Percentiles rank a stretch among this genome's conserved stretches.
phyloP scores from a whole-genome alignment of 75 land plant genomes.

The Azolla pinnata region DNA sequence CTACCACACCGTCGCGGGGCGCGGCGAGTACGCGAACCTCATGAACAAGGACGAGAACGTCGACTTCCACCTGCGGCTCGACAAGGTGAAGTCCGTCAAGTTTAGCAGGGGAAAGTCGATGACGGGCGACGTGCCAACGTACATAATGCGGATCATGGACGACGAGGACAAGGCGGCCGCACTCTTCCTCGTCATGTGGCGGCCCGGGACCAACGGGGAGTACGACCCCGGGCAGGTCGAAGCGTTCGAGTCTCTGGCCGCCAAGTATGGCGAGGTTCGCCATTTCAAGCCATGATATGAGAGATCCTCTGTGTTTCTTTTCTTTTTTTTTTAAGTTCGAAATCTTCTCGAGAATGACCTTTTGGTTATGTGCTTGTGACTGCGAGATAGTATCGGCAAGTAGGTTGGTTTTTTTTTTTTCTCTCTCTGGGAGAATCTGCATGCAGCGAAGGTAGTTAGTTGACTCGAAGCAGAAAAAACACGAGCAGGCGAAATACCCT shows the following conservation, averaged over 20 bases:
- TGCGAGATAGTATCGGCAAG: no score
- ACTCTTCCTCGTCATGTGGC: slow-evolving; percentile 41
- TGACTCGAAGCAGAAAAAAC: no score
- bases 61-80: slow-evolving; percentile 35
- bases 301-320: no score
- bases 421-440: no score
- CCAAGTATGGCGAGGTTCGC: slow-evolving; percentile 17
- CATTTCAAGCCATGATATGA: not conserved
- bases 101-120: slow-evolving; percentile 30
- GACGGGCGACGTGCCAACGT: slow-evolving; percentile 33
- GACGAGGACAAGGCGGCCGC: slow-evolving; percentile 17
- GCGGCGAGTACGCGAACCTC: slow-evolving; percentile 41
- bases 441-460: no score
- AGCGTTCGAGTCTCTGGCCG: slow-evolving; percentile 24
- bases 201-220: slow-evolving; percentile 25
- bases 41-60: slow-evolving; percentile 39
- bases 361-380: no score
- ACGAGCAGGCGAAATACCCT: no score
- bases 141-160: slow-evolving; percentile 25
- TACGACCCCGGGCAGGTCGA: slow-evolving; percentile 36
- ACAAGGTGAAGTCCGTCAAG: slow-evolving; percentile 25
- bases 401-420: no score
- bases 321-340: no score
- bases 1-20: slow-evolving; percentile 29
- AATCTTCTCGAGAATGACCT: no score